Evolutionary conservation across 1,284 basidiomycete species (phyloP).

Genomic region (Athelia sp.): DNA sequence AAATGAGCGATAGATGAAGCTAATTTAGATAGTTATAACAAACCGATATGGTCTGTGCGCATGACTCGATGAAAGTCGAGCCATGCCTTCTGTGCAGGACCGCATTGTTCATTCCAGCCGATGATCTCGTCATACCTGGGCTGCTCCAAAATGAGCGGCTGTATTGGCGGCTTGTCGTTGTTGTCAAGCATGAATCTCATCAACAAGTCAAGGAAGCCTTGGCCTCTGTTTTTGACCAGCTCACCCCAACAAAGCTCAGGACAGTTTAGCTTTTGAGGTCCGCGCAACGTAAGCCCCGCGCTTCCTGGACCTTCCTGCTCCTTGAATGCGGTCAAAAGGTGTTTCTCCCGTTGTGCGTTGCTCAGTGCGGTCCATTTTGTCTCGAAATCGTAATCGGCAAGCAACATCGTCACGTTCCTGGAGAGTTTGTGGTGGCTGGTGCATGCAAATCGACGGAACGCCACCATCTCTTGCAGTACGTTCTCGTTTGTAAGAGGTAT

Average conservation of each 20-base stretch:
- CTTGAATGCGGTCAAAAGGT: constrained; percentile 9
- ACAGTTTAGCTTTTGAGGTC: constrained; percentile 5
- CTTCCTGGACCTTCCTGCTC: constrained; percentile 5
- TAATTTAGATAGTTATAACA: constrained; percentile 1
- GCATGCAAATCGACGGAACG: constrained; percentile 9
- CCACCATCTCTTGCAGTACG: constrained; percentile 10
- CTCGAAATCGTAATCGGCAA: constrained; percentile 11
- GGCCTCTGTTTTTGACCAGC: constrained; percentile 4
- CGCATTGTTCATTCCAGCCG: constrained; percentile 8
- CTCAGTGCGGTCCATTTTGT: constrained; percentile 7
- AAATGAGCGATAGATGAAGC: neutral
- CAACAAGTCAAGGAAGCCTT: constrained; percentile 12
- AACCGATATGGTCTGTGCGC: constrained; percentile 10
- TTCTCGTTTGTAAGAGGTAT: constrained; percentile 7
- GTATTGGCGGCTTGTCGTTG: constrained; percentile 9
- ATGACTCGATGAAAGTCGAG: constrained; percentile 4
- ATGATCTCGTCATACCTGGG: constrained; percentile 10
- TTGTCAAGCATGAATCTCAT: constrained; percentile 10
- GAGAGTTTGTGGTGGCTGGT: constrained; percentile 6
- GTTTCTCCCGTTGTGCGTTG: constrained; percentile 6
- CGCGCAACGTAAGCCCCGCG: neutral
- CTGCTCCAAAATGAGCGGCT: constrained; percentile 8
- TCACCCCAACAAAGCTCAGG: constrained; percentile 11
- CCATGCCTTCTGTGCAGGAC: constrained; percentile 5
- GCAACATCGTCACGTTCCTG: constrained; percentile 2